A percentile compares a stretch with the other conserved stretches of the same genome.
These are phyloP conservation scores for Starmerella riodocensis DNA, from an alignment of 805 yeast species.

Conservation along the genomic window DNA sequence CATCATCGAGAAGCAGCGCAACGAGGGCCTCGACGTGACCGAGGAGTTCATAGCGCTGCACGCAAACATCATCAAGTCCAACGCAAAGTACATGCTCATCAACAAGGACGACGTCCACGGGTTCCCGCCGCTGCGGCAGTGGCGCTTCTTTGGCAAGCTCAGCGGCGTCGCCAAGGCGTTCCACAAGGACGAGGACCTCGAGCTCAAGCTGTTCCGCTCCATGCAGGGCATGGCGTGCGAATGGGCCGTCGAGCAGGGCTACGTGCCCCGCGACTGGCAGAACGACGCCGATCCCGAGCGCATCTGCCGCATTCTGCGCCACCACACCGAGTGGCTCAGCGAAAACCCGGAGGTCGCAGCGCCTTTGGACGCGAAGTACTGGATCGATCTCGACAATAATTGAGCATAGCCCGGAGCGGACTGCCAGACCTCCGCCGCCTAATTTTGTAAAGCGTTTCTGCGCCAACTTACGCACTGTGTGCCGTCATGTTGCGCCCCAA, in stretches of 20 bases:
- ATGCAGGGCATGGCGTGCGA: constrained; percentile 18
- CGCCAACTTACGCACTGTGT: no score
- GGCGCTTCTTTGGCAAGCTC: constrained; percentile 18
- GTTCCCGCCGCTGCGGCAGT: constrained; percentile 12
- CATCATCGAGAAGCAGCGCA: constrained; percentile 36
- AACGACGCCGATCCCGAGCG: constrained; percentile 11
- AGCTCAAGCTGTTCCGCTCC: constrained; percentile 13
- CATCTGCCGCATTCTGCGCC: constrained; percentile 12
- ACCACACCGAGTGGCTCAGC: constrained; percentile 19
- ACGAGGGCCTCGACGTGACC: constrained; percentile 5
- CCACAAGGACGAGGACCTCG: constrained; percentile 14
- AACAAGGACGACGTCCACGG: constrained; percentile 13
- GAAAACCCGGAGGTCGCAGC: constrained; percentile 9
- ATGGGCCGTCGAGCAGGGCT: constrained; percentile 15
- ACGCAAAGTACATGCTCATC: constrained; percentile 15
- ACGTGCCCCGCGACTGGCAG: constrained; percentile 17
- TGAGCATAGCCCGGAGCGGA: no score
- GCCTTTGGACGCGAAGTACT: constrained; percentile 1
- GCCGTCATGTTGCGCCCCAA: no score
- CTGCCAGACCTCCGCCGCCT: no score
- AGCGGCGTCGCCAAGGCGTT: constrained; percentile 5
- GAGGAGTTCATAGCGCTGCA: constrained; percentile 16
- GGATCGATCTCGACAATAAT: constrained; percentile 11
- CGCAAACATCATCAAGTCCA: constrained; percentile 20
- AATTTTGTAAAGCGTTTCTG: no score